These are phyloP conservation scores for Jacaranda copaia DNA, from an alignment of 257 asterid species.

Conservation along the genomic window DNA sequence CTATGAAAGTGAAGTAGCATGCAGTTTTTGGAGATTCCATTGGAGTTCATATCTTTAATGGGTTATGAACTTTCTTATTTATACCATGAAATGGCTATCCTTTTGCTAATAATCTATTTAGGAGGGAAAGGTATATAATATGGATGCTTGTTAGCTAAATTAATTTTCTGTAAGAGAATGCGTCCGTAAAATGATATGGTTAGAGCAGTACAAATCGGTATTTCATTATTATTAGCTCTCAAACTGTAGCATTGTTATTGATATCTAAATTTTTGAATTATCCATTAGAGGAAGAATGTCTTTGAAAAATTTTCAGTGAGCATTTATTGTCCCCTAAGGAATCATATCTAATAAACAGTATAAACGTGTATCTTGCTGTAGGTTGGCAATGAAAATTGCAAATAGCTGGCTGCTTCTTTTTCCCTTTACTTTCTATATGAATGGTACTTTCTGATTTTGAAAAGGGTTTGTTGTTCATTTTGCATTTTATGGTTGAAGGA, in stretches of 20 bases:
- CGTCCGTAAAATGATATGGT: neutral
- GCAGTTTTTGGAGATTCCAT: neutral
- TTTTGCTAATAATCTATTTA: neutral
- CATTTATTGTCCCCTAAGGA: neutral
- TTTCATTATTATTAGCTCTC: neutral
- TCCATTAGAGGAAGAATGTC: neutral
- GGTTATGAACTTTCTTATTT: neutral
- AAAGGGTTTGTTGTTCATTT: neutral
- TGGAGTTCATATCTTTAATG: neutral
- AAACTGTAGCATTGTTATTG: neutral
- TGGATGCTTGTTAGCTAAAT: neutral
- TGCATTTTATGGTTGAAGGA: slow-evolving; percentile 1
- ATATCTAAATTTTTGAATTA: neutral
- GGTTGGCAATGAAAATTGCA: slow-evolving; percentile 1
- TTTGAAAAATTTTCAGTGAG: neutral
- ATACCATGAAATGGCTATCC: neutral
- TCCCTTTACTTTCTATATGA: slow-evolving; percentile 2
- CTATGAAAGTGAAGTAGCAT: neutral
- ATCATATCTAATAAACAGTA: neutral
- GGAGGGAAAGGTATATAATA: neutral
- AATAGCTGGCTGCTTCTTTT: neutral
- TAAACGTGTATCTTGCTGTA: neutral
- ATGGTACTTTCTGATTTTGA: neutral
- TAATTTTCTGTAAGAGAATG: neutral
- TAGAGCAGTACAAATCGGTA: neutral